Evolutionary conservation across 495 filamentous ascomycete genomes (phyloP).

Genomic region (Daldinia bambusicola): DNA sequence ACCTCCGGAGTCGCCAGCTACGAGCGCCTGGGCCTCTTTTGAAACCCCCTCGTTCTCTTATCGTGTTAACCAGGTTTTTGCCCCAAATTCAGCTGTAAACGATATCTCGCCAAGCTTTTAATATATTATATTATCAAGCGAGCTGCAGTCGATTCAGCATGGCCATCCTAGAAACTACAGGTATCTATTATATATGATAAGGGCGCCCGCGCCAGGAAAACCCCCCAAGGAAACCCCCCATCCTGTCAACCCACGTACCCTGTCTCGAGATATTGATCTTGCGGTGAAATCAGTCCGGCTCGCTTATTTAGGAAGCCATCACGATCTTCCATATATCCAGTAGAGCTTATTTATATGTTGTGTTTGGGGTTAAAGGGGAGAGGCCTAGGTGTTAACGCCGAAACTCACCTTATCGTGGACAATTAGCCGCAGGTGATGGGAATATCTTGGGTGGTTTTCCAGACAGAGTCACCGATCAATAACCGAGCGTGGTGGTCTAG

Average conservation of each 20-base stretch:
- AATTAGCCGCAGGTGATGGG: constrained; percentile 30
- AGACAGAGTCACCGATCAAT: neutral
- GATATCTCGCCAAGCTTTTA: constrained; percentile 45
- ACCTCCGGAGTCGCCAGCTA: neutral
- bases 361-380: constrained; percentile 13
- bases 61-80: constrained; percentile 30
- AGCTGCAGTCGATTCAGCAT: constrained; percentile 26
- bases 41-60: constrained; percentile 32
- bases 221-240: constrained; percentile 35
- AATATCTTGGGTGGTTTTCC: neutral
- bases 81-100: constrained; percentile 1
- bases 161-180: constrained; percentile 17
- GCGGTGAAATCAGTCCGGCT: constrained; percentile 32
- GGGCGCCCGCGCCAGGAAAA: constrained; percentile 14
- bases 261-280: constrained; percentile 15
- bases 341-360: neutral
- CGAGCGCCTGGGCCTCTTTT: constrained; percentile 11
- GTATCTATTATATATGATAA: constrained; percentile 33
- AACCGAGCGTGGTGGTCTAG: neutral
- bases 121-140: constrained; percentile 36
- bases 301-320: constrained; percentile 34
- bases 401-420: neutral
- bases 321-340: constrained; percentile 20
- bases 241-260: constrained; percentile 25
- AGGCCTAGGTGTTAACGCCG: neutral